Base-by-base conservation (phyloP, 768 basidiomycete genomes). In the Pleurotus platypus region DNA sequence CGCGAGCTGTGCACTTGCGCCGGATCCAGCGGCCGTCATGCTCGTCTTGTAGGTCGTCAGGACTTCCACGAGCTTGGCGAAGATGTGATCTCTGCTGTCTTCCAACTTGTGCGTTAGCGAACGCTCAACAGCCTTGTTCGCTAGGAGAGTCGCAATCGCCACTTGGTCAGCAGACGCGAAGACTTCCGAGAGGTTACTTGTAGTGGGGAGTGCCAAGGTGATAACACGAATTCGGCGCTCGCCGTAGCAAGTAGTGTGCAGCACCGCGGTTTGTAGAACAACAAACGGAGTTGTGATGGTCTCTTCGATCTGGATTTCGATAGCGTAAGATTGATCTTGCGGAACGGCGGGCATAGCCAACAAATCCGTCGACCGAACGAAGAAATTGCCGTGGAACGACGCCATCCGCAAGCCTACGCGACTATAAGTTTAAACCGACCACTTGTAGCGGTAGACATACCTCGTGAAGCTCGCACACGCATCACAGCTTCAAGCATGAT, bases 351-450 rank as follows among this genome's bases (percentile, higher is more conserved):
- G 94, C 82, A 98, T 90, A 2, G 96, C 93, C 37, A 98, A 82
- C 4, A 98, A 82, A 72, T 98, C 96, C 18, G 96, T 98, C 20
- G 94, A 97, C 53, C 96, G 88, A 57, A 97, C 93, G 68, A 98
- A 98, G 78, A 98, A 97, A 76, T 98, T 98, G 60, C 96, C 96
- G 64, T 98, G 94, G 90, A 96, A 98, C 0, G 92, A 91, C 5
- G 94, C 87, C 94, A 98, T 93, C 49, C 94, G 89, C 46, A 98
- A 75, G 60, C 95, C 90, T 89, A 59, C 2, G 30, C 16, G 55
- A 9, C 2, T 35, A 2, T 35, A 35, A 35, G 9, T 35, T 35
- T 35, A 9, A 4, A 35, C 20, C 50, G 35, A 62, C 56, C 26
- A 42, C 3, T 47, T 5, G 54, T 55, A 57, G 8, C 3, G 2